Evolutionary conservation across 257 asterid genomes (phyloP).

Genomic region (Vinca minor): DNA sequence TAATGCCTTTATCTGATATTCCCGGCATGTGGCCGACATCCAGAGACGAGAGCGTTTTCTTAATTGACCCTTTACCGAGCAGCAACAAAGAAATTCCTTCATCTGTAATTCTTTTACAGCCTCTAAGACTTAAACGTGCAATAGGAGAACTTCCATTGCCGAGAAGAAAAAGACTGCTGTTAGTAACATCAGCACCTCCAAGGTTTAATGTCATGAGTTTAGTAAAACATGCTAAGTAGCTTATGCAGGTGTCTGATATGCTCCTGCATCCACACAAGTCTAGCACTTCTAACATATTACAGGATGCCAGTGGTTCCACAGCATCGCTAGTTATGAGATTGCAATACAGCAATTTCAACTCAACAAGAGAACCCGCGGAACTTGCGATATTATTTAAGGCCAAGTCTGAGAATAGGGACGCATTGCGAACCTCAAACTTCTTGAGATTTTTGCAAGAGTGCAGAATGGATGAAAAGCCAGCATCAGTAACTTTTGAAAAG

Average conservation of each 20-base stretch:
- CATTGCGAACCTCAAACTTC: conserved; percentile 53
- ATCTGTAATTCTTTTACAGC: conserved; percentile 59
- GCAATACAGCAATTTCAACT: conserved; percentile 55
- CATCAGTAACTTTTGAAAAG: conserved; percentile 66
- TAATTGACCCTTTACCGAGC: conserved; percentile 31
- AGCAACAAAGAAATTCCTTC: conserved; percentile 48
- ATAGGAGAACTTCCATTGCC: conserved; percentile 44
- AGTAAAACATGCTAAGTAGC: conserved; percentile 34
- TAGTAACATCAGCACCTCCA: conserved; percentile 71
- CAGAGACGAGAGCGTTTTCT: conserved; percentile 37
- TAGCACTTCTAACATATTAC: conserved; percentile 46
- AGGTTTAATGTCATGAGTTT: conserved; percentile 51
- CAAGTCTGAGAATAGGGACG: conserved; percentile 57
- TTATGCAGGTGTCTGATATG: conserved; percentile 53
- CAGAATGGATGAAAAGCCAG: conserved; percentile 62
- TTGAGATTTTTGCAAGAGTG: conserved; percentile 44
- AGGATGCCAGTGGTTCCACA: conserved; percentile 37
- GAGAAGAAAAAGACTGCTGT: conserved; percentile 48
- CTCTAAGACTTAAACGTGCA: conserved; percentile 46
- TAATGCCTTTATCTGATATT: conserved; percentile 51
- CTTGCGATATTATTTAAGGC: conserved; percentile 44
- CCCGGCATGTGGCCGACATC: conserved; percentile 71
- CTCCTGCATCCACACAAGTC: conserved; percentile 62
- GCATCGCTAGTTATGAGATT: conserved; percentile 68
- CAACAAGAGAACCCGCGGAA: conserved; percentile 40